Evolutionary conservation across 306 rosid species (phyloP).

Genomic region (Prunus kanzakura): DNA sequence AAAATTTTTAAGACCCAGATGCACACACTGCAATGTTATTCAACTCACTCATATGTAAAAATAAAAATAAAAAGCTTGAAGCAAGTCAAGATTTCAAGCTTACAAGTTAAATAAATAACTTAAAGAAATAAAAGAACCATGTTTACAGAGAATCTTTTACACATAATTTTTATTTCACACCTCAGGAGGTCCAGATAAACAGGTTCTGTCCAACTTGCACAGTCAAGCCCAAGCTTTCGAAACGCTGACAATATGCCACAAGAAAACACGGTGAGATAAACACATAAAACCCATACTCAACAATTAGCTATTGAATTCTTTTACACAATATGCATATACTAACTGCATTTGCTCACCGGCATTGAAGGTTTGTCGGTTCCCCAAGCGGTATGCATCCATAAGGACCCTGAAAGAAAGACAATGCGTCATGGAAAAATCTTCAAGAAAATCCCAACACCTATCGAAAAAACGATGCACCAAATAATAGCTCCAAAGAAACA

Average conservation of each 20-base stretch:
- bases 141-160: background rate
- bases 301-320: background rate
- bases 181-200: constrained; percentile 77
- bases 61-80: background rate
- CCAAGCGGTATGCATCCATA: constrained; percentile 73
- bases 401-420: constrained; percentile 60
- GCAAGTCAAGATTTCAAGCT: background rate
- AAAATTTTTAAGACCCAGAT: background rate
- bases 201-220: constrained; percentile 91
- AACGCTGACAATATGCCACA: constrained; percentile 50
- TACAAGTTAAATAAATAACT: background rate
- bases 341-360: constrained; percentile 46
- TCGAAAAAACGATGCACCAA: background rate
- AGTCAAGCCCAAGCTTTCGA: constrained; percentile 84
- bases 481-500: background rate
- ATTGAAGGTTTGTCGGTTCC: constrained; percentile 77
- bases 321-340: background rate
- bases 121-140: background rate
- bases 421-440: background rate
- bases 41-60: background rate
- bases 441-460: background rate
- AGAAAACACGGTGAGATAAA: background rate
- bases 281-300: background rate
- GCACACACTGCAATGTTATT: background rate
- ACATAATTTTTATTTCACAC: constrained; percentile 26